Conservation (phyloP, 1,284 basidiomycete species). For the Cystodermella granulosa region DNA sequence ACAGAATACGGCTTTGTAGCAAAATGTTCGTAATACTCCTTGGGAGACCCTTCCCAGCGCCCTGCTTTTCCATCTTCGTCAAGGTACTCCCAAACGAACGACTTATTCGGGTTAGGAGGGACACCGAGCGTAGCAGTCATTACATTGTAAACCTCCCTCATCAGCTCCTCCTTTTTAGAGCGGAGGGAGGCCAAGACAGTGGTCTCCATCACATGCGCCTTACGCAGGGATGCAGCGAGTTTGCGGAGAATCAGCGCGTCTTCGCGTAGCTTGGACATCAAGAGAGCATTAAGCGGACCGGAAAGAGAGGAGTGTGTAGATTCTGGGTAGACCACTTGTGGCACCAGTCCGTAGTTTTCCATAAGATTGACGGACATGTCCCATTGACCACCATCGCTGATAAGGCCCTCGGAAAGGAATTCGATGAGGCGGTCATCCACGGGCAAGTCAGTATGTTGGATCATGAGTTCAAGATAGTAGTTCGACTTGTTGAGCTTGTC, state of each 20-base stretch:
- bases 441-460: conserved; percentile 76
- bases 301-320: conserved; percentile 78
- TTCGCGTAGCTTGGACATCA: conserved; percentile 89
- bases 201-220: conserved; percentile 45
- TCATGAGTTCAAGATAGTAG: conserved; percentile 86
- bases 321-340: conserved; percentile 81
- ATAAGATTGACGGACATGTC: conserved; percentile 92
- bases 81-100: conserved; percentile 85
- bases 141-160: conserved; percentile 83
- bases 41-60: conserved; percentile 75
- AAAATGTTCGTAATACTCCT: conserved; percentile 72
- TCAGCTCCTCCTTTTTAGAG: conserved; percentile 77
- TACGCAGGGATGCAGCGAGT: conserved; percentile 50
- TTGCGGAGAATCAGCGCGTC: conserved; percentile 78
- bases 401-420: conserved; percentile 72
- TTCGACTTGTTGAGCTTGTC: conserved; percentile 95
- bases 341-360: conserved; percentile 77
- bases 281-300: conserved; percentile 66
- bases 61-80: conserved; percentile 75
- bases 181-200: conserved; percentile 51
- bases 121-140: conserved; percentile 83
- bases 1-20: conserved; percentile 56
- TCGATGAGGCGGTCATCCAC: conserved; percentile 79
- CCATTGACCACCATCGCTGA: conserved; percentile 91
- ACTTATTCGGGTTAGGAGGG: conserved; percentile 67